A percentile compares a stretch with the other conserved stretches of the same genome.
These are phyloP conservation scores for Chaetomium strumarium DNA, from an alignment of 2,329 filamentous ascomycete genomes.

Conservation along the genomic window DNA sequence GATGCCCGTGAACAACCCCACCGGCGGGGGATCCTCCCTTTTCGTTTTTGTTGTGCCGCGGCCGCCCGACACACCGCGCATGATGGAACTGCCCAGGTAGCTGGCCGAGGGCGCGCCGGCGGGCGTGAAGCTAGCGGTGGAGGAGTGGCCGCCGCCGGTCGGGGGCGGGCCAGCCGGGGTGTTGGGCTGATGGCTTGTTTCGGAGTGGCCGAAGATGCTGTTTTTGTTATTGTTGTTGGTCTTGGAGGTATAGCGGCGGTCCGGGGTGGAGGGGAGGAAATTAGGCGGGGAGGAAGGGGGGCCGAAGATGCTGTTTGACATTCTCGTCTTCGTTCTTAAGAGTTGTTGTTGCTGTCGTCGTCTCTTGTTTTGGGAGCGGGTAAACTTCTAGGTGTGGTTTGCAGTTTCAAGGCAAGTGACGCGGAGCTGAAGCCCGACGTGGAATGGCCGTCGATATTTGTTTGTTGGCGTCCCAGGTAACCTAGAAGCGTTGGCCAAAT, in stretches of 20 bases:
- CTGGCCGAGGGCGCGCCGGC: conserved; percentile 50
- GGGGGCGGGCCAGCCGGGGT: conserved; percentile 8
- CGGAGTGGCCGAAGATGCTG: neutral
- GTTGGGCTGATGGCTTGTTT: conserved; percentile 7
- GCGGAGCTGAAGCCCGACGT: neutral
- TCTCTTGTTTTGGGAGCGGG: conserved; percentile 23
- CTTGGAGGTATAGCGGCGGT: conserved; percentile 1
- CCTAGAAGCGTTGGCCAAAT: too few relatives aligned
- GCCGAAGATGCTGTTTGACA: conserved; percentile 11
- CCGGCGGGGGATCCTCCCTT: neutral
- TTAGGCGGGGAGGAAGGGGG: neutral
- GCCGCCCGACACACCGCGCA: conserved; percentile 32
- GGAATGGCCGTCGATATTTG: too few relatives aligned
- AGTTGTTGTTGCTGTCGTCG: neutral
- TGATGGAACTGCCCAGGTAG: conserved; percentile 49
- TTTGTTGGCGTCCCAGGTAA: too few relatives aligned
- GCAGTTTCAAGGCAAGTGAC: neutral
- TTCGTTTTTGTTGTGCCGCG: conserved; percentile 24
- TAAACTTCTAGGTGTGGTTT: neutral
- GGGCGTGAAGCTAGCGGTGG: conserved; percentile 50
- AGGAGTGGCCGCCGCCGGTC: conserved; percentile 47
- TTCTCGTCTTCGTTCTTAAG: neutral
- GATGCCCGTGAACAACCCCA: conserved; percentile 9
- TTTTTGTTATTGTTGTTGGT: neutral
- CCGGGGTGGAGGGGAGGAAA: conserved; percentile 13